These are phyloP conservation scores for Botryobasidium botryosum DNA, from an alignment of 768 basidiomycete species.

Conservation along the genomic window DNA sequence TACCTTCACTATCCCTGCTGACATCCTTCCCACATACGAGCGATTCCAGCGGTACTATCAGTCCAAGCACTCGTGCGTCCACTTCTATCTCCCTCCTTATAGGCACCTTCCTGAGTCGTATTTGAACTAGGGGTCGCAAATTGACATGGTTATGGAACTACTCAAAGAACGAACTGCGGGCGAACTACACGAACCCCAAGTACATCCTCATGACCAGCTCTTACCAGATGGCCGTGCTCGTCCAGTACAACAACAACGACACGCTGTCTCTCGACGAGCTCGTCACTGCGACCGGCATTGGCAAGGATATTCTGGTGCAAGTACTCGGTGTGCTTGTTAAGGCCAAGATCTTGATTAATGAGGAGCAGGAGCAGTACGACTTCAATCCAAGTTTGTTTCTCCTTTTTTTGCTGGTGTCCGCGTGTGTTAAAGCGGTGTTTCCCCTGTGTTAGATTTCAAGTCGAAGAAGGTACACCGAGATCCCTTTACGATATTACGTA, in stretches of 20 bases:
- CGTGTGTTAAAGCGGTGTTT: no score
- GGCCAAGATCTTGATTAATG: slow-evolving; percentile 76
- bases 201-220: slow-evolving; percentile 93
- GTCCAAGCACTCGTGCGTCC: slow-evolving; percentile 56
- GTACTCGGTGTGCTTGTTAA: slow-evolving; percentile 52
- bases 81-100: not conserved
- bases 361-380: slow-evolving; percentile 81
- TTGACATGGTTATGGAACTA: slow-evolving; percentile 98
- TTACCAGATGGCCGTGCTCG: slow-evolving; percentile 86
- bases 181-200: slow-evolving; percentile 84
- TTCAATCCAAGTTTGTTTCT: slow-evolving; percentile 53
- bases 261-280: slow-evolving; percentile 72
- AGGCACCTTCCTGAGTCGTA: not conserved
- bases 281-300: slow-evolving; percentile 57
- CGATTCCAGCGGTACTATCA: slow-evolving; percentile 89
- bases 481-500: not conserved
- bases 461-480: slow-evolving; percentile 17
- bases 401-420: not conserved
- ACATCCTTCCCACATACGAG: slow-evolving; percentile 75
- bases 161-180: slow-evolving; percentile 88
- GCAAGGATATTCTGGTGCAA: slow-evolving; percentile 46
- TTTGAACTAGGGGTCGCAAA: slow-evolving; percentile 46
- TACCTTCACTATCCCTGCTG: slow-evolving; percentile 77
- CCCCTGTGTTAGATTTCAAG: slow-evolving; percentile 15
- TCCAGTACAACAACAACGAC: slow-evolving; percentile 88